Conservation (phyloP, 352 stramenopile species). For the Phytophthora brassicae region DNA sequence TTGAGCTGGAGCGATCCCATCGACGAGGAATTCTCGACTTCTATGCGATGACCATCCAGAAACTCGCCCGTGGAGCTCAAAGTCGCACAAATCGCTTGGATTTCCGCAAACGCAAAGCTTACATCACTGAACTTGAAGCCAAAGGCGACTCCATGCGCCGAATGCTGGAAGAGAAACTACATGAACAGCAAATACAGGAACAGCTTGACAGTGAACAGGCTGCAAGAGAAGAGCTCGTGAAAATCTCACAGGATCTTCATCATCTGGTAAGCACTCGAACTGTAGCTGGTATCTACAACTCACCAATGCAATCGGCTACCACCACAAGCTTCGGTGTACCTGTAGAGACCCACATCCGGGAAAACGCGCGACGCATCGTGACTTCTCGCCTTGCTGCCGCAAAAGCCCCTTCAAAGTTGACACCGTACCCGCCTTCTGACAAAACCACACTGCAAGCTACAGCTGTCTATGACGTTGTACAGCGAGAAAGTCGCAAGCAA, state of each 20-base stretch:
- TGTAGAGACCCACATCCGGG: slow-evolving; percentile 60
- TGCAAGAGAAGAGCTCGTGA: slow-evolving; percentile 44
- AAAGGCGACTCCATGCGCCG: slow-evolving; percentile 56
- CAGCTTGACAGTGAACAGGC: slow-evolving; percentile 33
- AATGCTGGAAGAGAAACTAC: slow-evolving; percentile 45
- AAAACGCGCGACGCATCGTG: slow-evolving; percentile 52
- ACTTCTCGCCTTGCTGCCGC: slow-evolving; percentile 28
- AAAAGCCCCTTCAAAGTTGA: slow-evolving; percentile 42
- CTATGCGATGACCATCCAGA: slow-evolving; percentile 60
- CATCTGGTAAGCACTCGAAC: slow-evolving; percentile 60
- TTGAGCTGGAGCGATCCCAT: slow-evolving; percentile 22
- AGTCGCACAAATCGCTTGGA: slow-evolving; percentile 54
- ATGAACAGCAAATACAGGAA: slow-evolving; percentile 48
- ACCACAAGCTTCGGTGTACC: slow-evolving; percentile 59
- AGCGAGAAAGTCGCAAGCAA: slow-evolving; percentile 50
- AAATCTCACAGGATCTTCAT: slow-evolving; percentile 63
- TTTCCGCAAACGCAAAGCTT: slow-evolving; percentile 63
- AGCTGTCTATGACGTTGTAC: slow-evolving; percentile 41
- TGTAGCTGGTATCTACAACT: slow-evolving; percentile 67
- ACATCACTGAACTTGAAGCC: slow-evolving; percentile 46
- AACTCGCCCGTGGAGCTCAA: slow-evolving; percentile 44
- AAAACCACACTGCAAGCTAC: slow-evolving; percentile 56
- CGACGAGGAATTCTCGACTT: slow-evolving; percentile 41
- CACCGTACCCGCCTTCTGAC: slow-evolving; percentile 54
- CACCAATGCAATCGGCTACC: slow-evolving; percentile 30